Conservation (phyloP, 2,329 filamentous ascomycete species). For the Rhinocladiella mackenziei region DNA sequence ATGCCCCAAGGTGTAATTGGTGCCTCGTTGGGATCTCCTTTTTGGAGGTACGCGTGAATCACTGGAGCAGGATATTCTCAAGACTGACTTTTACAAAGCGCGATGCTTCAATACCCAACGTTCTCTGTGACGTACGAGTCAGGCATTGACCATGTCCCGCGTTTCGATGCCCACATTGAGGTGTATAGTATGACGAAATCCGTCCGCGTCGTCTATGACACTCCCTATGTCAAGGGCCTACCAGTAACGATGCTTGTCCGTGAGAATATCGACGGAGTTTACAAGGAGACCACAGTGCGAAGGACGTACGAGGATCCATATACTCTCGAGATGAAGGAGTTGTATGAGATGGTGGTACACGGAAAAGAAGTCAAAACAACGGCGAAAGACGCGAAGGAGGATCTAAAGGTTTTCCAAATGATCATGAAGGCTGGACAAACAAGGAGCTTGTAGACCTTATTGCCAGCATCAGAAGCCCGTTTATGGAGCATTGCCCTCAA, state of each 20-base stretch:
- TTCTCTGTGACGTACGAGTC: slow-evolving; percentile 57
- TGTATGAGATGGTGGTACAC: slow-evolving; percentile 39
- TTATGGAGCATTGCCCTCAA: too few species aligned
- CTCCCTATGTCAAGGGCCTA: slow-evolving; percentile 57
- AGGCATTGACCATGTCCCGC: slow-evolving; percentile 51
- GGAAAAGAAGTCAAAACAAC: slow-evolving; percentile 42
- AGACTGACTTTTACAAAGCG: slow-evolving; percentile 36
- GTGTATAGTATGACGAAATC: slow-evolving; percentile 52
- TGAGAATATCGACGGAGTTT: slow-evolving; percentile 43
- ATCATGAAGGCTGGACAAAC: slow-evolving; percentile 36
- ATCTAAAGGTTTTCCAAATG: slow-evolving; percentile 41
- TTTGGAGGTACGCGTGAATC: slow-evolving; percentile 33
- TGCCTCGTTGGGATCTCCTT: slow-evolving; percentile 37
- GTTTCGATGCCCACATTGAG: slow-evolving; percentile 82
- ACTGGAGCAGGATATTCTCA: too few species aligned
- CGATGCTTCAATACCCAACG: slow-evolving; percentile 33
- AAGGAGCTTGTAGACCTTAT: neutral
- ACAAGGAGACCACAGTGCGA: slow-evolving; percentile 40
- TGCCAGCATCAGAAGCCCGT: neutral
- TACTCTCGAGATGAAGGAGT: slow-evolving; percentile 42
- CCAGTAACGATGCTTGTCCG: slow-evolving; percentile 49
- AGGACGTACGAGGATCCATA: slow-evolving; percentile 49
- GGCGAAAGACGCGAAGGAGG: slow-evolving; percentile 40
- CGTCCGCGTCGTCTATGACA: slow-evolving; percentile 53
- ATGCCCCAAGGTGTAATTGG: slow-evolving; percentile 45